A percentile compares a stretch with the other conserved stretches of the same genome.
Conservation (phyloP, 805 yeast species). For the Metschnikowia lunata region DNA sequence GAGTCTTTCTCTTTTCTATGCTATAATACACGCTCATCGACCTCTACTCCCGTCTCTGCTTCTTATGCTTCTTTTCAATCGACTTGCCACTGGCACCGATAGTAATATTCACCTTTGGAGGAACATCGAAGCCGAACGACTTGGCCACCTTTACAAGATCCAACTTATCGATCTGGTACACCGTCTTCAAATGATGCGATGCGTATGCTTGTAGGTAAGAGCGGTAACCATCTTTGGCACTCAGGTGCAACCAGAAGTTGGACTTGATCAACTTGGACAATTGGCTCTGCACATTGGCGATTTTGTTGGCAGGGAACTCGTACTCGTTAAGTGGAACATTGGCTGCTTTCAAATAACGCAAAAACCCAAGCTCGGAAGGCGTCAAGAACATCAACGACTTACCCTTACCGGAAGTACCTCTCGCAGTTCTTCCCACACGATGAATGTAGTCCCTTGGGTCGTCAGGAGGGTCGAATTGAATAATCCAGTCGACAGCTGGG, state of each 20-base stretch:
- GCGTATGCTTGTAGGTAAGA: conserved; percentile 97
- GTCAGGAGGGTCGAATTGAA: conserved; percentile 99
- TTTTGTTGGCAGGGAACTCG: conserved; percentile 90
- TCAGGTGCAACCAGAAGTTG: conserved; percentile 89
- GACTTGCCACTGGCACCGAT: conserved; percentile 89
- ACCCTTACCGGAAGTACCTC: conserved; percentile 87
- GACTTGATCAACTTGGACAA: conserved; percentile 85
- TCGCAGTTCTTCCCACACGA: conserved; percentile 98
- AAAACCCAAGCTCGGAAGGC: conserved; percentile 90
- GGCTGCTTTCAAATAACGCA: conserved; percentile 92
- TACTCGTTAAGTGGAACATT: conserved; percentile 96
- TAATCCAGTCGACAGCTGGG: conserved; percentile 98
- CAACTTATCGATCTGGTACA: conserved; percentile 90
- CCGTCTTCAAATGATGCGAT: conserved; percentile 92
- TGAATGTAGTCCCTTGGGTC: conserved; percentile 99
- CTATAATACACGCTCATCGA: conserved; percentile 9
- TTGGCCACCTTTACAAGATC: conserved; percentile 93
- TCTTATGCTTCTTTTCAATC: conserved; percentile 44
- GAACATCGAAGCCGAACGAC: conserved; percentile 90
- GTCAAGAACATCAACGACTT: conserved; percentile 91
- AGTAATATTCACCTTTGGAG: conserved; percentile 95
- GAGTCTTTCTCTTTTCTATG: conserved; percentile 3
- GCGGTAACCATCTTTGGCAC: conserved; percentile 97
- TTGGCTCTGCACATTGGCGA: conserved; percentile 94
- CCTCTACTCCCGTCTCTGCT: conserved; percentile 31